A percentile compares a stretch with the other conserved stretches of the same genome.
phyloP scores from a whole-genome alignment of 2,329 filamentous ascomycete species.

The Pseudomassariella vexata region DNA sequence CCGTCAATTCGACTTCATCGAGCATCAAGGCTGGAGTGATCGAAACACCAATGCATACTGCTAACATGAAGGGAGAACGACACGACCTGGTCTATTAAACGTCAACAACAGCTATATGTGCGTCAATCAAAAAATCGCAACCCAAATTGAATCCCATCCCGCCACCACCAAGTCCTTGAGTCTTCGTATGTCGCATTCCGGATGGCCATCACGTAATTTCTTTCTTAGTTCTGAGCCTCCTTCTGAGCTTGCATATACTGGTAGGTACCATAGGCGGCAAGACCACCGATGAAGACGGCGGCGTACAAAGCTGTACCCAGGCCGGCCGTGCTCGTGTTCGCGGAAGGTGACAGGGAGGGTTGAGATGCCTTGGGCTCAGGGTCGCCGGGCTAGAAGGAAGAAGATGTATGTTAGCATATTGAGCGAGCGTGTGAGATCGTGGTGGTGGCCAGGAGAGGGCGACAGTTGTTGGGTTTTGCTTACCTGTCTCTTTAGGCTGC shows the following conservation, averaged over 20 bases:
- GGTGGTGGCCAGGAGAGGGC: neutral
- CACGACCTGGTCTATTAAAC: conserved; percentile 17
- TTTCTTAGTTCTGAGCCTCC: conserved; percentile 15
- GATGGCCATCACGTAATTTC: conserved; percentile 4
- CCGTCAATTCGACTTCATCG: too few relatives aligned
- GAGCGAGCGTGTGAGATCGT: too few relatives aligned
- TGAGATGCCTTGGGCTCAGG: conserved; percentile 60
- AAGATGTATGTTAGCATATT: conserved; percentile 1
- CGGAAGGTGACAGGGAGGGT: conserved; percentile 41
- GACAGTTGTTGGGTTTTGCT: conserved; percentile 31
- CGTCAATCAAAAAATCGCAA: conserved; percentile 10
- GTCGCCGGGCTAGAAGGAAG: conserved; percentile 61
- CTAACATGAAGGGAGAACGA: conserved; percentile 10
- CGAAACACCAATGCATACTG: too few relatives aligned
- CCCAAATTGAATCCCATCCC: too few relatives aligned
- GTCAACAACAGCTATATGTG: conserved; percentile 13
- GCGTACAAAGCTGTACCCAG: conserved; percentile 78
- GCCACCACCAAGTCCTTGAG: neutral
- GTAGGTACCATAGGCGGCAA: conserved; percentile 74
- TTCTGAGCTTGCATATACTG: conserved; percentile 69
- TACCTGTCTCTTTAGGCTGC: conserved; percentile 76
- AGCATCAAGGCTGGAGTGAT: too few relatives aligned
- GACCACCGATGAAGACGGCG: conserved; percentile 70
- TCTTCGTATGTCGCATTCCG: neutral
- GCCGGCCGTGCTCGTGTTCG: conserved; percentile 45